A percentile compares a stretch with the other conserved stretches of the same genome.
Conservation (phyloP, 306 rosid genomes). For the Vicia faba region DNA sequence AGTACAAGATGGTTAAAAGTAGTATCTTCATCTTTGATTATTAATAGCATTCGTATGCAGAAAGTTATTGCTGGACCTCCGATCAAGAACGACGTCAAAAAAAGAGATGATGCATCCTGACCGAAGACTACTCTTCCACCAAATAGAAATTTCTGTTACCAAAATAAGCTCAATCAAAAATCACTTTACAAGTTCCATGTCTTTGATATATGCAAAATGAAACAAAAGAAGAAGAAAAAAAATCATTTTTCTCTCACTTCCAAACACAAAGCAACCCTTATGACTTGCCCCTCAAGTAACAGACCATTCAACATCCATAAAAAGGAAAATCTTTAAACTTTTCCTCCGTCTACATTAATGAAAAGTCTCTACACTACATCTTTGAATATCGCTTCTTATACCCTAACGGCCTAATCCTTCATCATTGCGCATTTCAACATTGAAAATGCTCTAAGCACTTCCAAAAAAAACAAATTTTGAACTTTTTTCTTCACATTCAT, state of each 20-base stretch:
- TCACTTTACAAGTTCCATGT: background rate
- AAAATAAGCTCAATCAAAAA: conserved; percentile 21
- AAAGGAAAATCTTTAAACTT: background rate
- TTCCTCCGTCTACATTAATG: background rate
- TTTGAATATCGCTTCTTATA: background rate
- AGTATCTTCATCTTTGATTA: conserved; percentile 39
- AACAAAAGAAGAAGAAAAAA: background rate
- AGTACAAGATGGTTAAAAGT: conserved; percentile 52
- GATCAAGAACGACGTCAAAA: conserved; percentile 66
- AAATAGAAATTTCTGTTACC: conserved; percentile 74
- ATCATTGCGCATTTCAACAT: background rate
- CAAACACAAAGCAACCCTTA: background rate
- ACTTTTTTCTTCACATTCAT: background rate
- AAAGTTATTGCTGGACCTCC: conserved; percentile 87
- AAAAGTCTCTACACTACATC: background rate
- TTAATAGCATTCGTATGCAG: conserved; percentile 66
- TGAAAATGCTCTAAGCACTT: conserved; percentile 9
- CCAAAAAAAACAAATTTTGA: background rate
- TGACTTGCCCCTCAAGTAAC: background rate
- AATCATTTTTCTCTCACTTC: background rate
- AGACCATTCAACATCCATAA: background rate
- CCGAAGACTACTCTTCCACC: conserved; percentile 91
- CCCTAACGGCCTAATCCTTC: background rate
- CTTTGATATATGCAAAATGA: background rate
- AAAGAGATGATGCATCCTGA: conserved; percentile 70